These are phyloP conservation scores for Dactylis glomerata DNA, from an alignment of 176 grass and related monocot species.

Conservation along the genomic window DNA sequence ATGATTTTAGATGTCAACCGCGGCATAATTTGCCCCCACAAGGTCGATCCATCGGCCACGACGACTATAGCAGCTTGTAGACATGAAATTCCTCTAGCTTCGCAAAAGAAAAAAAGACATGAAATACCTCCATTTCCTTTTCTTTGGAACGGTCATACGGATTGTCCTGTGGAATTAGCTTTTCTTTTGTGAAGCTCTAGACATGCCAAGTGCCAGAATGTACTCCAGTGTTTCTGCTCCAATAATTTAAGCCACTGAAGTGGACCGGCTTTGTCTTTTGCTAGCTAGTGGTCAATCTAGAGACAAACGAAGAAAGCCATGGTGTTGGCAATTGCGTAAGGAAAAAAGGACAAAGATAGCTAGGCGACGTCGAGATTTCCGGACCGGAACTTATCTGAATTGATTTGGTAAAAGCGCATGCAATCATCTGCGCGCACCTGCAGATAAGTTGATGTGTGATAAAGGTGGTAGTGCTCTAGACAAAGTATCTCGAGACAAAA, in stretches of 20 bases:
- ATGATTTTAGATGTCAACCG: no score
- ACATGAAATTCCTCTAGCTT: neutral
- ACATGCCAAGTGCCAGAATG: neutral
- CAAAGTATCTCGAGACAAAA: neutral
- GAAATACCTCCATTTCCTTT: neutral
- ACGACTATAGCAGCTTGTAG: neutral
- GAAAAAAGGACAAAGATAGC: neutral
- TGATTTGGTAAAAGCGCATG: neutral
- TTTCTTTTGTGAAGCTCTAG: neutral
- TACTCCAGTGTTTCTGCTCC: neutral
- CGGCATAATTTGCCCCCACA: no score
- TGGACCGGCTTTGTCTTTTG: neutral
- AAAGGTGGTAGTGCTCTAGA: neutral
- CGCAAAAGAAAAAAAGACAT: no score
- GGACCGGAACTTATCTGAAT: neutral
- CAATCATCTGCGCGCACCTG: neutral
- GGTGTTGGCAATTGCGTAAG: neutral
- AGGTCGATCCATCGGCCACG: no score
- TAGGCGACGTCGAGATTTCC: neutral
- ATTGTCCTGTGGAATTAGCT: neutral
- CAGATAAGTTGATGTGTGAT: neutral
- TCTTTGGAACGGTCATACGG: neutral
- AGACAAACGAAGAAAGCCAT: neutral
- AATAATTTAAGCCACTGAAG: constrained; percentile 15
- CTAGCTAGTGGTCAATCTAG: neutral